These are phyloP conservation scores for Globisporangium viniferum DNA, from an alignment of 352 stramenopile genomes.

Conservation along the genomic window DNA sequence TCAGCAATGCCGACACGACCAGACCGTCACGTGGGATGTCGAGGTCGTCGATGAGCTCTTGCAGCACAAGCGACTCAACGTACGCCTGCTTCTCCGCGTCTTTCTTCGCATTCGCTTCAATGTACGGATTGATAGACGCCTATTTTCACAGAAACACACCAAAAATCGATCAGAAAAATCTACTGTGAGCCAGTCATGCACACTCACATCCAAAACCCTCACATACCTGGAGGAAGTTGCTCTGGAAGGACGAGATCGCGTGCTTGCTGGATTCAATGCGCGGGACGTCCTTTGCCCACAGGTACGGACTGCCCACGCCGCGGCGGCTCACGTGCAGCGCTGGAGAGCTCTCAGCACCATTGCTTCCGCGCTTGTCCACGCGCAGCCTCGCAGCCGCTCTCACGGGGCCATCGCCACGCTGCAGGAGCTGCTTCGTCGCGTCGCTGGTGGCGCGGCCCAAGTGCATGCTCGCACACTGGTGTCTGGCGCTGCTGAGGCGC, in stretches of 20 bases:
- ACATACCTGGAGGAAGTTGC: conserved; percentile 61
- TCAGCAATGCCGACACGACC: conserved; percentile 55
- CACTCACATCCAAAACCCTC: neutral
- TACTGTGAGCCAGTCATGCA: neutral
- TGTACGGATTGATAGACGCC: conserved; percentile 46
- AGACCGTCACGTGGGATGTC: conserved; percentile 59
- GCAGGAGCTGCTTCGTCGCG: conserved; percentile 44
- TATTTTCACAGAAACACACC: conserved; percentile 17
- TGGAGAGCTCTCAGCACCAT: conserved; percentile 15
- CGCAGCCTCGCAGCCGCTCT: conserved; percentile 27
- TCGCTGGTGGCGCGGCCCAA: conserved; percentile 39
- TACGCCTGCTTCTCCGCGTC: conserved; percentile 58
- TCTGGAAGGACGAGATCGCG: conserved; percentile 30
- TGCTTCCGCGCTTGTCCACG: conserved; percentile 24
- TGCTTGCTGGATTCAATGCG: conserved; percentile 56
- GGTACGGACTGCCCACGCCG: conserved; percentile 55
- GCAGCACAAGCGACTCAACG: conserved; percentile 61
- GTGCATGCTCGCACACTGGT: conserved; percentile 35
- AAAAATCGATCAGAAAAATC: neutral
- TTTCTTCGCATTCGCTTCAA: conserved; percentile 15
- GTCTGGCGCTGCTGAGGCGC: neutral
- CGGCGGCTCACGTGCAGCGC: conserved; percentile 27
- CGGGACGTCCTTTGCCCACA: conserved; percentile 73
- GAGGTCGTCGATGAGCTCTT: conserved; percentile 60
- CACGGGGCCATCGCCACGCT: conserved; percentile 19